These are phyloP conservation scores for Mycena alexandri DNA, from an alignment of 768 basidiomycete species.

Conservation along the genomic window DNA sequence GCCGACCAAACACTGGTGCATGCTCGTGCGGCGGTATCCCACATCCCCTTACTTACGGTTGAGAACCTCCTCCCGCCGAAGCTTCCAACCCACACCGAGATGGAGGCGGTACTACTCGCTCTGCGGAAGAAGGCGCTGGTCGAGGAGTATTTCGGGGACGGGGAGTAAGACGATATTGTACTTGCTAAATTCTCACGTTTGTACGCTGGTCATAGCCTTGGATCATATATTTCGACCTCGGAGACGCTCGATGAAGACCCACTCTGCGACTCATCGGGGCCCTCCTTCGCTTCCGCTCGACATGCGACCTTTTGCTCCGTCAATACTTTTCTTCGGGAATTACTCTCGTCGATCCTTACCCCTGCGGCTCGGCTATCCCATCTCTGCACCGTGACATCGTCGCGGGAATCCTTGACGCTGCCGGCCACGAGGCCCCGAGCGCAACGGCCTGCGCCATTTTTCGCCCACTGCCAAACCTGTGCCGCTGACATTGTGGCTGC, in stretches of 20 bases:
- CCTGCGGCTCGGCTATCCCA: constrained; percentile 5
- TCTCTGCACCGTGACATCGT: background rate
- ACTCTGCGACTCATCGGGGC: constrained; percentile 17
- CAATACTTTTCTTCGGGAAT: constrained; percentile 10
- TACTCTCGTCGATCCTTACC: constrained; percentile 15
- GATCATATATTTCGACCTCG: background rate
- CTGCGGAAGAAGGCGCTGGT: constrained; percentile 86
- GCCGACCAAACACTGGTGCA: constrained; percentile 46
- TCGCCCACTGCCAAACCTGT: constrained; percentile 1
- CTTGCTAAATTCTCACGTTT: constrained; percentile 3
- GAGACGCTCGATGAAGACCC: constrained; percentile 23
- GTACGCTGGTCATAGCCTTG: constrained; percentile 12
- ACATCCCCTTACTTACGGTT: constrained; percentile 80
- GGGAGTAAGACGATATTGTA: constrained; percentile 38
- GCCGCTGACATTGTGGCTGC: background rate
- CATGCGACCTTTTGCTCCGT: background rate
- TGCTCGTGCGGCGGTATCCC: constrained; percentile 73
- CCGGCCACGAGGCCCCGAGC: constrained; percentile 21
- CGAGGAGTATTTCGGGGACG: constrained; percentile 75
- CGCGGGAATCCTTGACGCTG: background rate
- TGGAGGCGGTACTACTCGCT: constrained; percentile 81
- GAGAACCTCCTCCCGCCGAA: constrained; percentile 82
- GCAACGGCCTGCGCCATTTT: constrained; percentile 16
- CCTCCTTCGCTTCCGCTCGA: constrained; percentile 19
- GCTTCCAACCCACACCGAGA: constrained; percentile 80